phyloP scores from a whole-genome alignment of 2,329 filamentous ascomycete genomes.

The Hymenoscyphus linearis region DNA sequence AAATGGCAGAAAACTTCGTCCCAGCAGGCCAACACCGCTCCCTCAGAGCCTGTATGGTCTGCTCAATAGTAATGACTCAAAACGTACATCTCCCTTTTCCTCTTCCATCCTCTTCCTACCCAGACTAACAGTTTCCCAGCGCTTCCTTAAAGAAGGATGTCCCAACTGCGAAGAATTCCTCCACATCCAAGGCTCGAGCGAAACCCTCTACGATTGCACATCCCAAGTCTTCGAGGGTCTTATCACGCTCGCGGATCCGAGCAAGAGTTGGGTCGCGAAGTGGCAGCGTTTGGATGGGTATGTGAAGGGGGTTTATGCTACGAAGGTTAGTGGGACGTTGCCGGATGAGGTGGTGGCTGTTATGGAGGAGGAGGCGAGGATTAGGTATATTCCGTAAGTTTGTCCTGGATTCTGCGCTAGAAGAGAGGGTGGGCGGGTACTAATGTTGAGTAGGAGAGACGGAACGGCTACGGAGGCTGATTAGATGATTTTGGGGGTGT shows the following conservation, averaged over 20 bases:
- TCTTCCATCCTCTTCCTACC: constrained; percentile 9
- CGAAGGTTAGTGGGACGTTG: constrained; percentile 82
- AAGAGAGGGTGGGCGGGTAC: constrained; percentile 1
- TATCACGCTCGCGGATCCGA: constrained; percentile 78
- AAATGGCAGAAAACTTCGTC: constrained; percentile 56
- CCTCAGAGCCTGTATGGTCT: constrained; percentile 97
- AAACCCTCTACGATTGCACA: constrained; percentile 87
- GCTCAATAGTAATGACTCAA: constrained; percentile 85
- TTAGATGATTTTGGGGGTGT: constrained; percentile 11
- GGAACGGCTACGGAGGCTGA: constrained; percentile 43
- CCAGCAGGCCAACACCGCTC: constrained; percentile 72
- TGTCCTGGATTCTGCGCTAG: neutral
- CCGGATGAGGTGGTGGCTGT: constrained; percentile 58
- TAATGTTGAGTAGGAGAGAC: constrained; percentile 42
- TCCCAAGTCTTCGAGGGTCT: constrained; percentile 94
- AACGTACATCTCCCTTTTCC: constrained; percentile 45
- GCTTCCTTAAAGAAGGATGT: constrained; percentile 82
- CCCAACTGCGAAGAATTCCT: constrained; percentile 96
- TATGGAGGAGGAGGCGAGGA: constrained; percentile 57
- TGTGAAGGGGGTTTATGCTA: constrained; percentile 84
- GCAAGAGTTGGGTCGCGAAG: constrained; percentile 86
- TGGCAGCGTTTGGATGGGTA: constrained; percentile 92
- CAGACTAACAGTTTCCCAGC: constrained; percentile 42
- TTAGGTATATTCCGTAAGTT: constrained; percentile 62
- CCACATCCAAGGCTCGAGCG: constrained; percentile 70